A percentile compares a stretch with the other conserved stretches of the same genome.
Conservation (phyloP, 805 yeast species). For the Brettanomyces custersianus region DNA sequence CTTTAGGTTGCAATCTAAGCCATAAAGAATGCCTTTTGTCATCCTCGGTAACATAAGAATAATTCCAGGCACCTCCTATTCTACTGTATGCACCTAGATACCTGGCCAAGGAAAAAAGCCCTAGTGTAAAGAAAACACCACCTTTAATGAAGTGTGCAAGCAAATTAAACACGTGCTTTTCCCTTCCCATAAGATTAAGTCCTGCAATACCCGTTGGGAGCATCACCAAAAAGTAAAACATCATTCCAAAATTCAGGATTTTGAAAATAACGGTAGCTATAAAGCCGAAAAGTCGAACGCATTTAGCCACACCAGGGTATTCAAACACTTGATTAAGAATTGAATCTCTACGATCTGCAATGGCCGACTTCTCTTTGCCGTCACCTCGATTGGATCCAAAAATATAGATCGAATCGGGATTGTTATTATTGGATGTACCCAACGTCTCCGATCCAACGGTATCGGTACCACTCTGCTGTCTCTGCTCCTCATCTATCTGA, state of each 20-base stretch:
- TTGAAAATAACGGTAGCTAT: constrained; percentile 34
- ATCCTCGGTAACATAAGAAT: constrained; percentile 19
- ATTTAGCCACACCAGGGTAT: constrained; percentile 10
- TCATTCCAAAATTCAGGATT: constrained; percentile 54
- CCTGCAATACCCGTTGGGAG: constrained; percentile 52
- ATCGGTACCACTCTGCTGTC: background rate
- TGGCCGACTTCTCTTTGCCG: background rate
- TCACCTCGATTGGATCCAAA: background rate
- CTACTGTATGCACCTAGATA: constrained; percentile 73
- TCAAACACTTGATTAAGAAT: constrained; percentile 28
- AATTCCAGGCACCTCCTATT: constrained; percentile 91
- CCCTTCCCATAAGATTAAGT: constrained; percentile 63
- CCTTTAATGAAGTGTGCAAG: constrained; percentile 97
- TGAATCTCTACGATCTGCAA: constrained; percentile 16
- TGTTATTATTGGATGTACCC: background rate
- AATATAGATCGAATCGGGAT: background rate
- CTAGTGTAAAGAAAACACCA: constrained; percentile 72
- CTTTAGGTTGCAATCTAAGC: constrained; percentile 32
- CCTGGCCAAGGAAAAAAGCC: constrained; percentile 74
- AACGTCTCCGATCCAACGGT: background rate
- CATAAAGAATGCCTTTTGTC: constrained; percentile 20
- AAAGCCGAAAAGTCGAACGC: constrained; percentile 17
- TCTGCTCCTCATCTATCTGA: constrained; percentile 12
- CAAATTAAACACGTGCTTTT: constrained; percentile 59
- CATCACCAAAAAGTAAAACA: constrained; percentile 50